Evolutionary conservation across 768 basidiomycete species (phyloP).

Genomic region (Chlorophyllum brunneum): DNA sequence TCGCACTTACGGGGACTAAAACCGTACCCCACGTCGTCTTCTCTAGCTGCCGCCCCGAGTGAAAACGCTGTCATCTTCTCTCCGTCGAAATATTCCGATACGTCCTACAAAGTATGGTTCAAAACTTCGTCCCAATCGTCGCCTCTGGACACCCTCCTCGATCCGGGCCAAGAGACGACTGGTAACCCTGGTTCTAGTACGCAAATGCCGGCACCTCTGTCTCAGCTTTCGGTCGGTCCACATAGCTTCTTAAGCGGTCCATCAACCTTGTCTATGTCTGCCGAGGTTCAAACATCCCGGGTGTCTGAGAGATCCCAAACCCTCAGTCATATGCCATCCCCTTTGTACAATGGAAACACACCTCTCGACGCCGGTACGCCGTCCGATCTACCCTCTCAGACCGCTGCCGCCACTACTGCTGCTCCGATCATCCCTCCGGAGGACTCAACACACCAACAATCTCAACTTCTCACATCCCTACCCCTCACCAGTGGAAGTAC

Average conservation of each 20-base stretch:
- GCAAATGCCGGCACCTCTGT: neutral
- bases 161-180: neutral
- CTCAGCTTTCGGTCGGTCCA: neutral
- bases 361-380: neutral
- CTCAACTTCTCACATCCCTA: neutral
- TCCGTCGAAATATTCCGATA: neutral
- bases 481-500: neutral
- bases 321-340: neutral
- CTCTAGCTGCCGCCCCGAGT: neutral
- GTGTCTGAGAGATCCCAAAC: neutral
- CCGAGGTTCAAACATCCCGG: neutral
- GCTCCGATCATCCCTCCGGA: neutral
- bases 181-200: neutral
- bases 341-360: neutral
- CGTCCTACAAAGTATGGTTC: constrained; percentile 1
- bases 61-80: neutral
- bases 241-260: neutral
- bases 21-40: constrained; percentile 14
- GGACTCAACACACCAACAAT: neutral
- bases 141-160: neutral
- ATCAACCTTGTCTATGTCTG: neutral
- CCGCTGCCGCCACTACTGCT: neutral
- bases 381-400: neutral
- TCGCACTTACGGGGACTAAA: constrained; percentile 46
- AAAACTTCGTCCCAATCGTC: neutral